Evolutionary conservation across 441 rosid species (phyloP).

Genomic region (Raphanus hybrid): DNA sequence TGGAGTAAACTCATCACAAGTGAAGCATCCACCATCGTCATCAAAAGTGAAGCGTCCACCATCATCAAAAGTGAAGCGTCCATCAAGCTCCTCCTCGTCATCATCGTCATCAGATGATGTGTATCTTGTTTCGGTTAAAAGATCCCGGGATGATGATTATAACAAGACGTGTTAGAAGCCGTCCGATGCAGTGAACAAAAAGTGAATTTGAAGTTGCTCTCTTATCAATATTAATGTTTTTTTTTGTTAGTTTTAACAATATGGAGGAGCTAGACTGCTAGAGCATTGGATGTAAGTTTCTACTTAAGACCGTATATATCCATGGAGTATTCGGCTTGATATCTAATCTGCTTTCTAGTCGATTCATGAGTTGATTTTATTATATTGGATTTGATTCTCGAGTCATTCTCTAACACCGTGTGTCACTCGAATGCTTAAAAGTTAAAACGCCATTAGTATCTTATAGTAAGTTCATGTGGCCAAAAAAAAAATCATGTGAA

Average conservation of each 20-base stretch:
- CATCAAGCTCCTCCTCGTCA: neutral
- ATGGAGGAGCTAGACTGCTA: too few relatives aligned
- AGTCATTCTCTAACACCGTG: neutral
- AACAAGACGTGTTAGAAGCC: constrained; percentile 16
- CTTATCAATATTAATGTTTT: neutral
- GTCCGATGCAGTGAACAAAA: neutral
- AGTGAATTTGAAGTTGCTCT: neutral
- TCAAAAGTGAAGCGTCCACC: too few relatives aligned
- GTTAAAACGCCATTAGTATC: neutral
- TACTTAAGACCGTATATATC: too few relatives aligned
- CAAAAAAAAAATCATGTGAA: too few relatives aligned
- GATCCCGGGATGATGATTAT: neutral
- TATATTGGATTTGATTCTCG: neutral
- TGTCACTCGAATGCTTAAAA: neutral
- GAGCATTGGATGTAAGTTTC: too few relatives aligned
- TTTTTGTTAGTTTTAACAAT: too few relatives aligned
- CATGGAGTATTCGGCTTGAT: too few relatives aligned
- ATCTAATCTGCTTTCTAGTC: too few relatives aligned
- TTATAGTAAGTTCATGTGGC: too few relatives aligned
- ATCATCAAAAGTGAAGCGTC: neutral
- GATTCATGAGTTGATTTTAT: neutral
- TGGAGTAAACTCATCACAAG: constrained; percentile 9
- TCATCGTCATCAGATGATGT: constrained; percentile 33
- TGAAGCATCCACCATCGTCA: too few relatives aligned
- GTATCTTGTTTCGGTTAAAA: neutral